phyloP scores from a whole-genome alignment of 345 rosid genomes.

The Camelina sativa region DNA sequence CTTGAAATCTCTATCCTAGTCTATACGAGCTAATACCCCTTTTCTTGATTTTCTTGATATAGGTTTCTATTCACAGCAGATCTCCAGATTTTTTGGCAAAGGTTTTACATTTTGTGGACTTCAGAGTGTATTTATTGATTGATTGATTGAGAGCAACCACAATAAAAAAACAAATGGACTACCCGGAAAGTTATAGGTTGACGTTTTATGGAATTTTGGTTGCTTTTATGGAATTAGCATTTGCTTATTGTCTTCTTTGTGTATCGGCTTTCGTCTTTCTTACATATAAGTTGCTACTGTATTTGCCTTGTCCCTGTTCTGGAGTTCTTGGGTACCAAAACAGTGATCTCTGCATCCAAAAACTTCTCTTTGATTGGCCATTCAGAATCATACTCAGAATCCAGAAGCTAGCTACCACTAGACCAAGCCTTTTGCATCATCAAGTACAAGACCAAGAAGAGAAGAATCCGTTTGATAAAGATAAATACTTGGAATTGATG shows the following conservation, averaged over 20 bases:
- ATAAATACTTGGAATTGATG: slow-evolving; percentile 47
- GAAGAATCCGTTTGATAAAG: slow-evolving; percentile 45
- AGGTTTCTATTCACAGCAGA: too few relatives aligned
- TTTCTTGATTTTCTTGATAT: too few relatives aligned
- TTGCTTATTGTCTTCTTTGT: slow-evolving; percentile 70
- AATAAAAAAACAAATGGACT: slow-evolving; percentile 31
- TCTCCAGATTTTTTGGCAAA: too few relatives aligned
- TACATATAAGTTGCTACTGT: slow-evolving; percentile 52
- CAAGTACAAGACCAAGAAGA: slow-evolving; percentile 43
- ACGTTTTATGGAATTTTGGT: slow-evolving; percentile 56
- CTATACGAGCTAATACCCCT: neutral
- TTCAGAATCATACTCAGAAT: slow-evolving; percentile 53
- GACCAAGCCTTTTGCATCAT: slow-evolving; percentile 40
- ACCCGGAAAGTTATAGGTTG: slow-evolving; percentile 46
- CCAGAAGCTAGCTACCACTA: slow-evolving; percentile 53
- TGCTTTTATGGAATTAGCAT: slow-evolving; percentile 65
- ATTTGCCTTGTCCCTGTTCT: slow-evolving; percentile 68
- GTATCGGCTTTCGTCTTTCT: slow-evolving; percentile 55
- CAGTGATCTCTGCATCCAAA: slow-evolving; percentile 43
- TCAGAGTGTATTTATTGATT: too few relatives aligned
- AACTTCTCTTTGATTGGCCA: slow-evolving; percentile 60
- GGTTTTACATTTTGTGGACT: too few relatives aligned
- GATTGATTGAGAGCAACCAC: too few relatives aligned
- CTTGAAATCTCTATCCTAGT: slow-evolving; percentile 12
- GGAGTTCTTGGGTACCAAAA: slow-evolving; percentile 55